These are phyloP conservation scores for Colletotrichum destructivum DNA, from an alignment of 2,329 filamentous ascomycete species.

Conservation along the genomic window DNA sequence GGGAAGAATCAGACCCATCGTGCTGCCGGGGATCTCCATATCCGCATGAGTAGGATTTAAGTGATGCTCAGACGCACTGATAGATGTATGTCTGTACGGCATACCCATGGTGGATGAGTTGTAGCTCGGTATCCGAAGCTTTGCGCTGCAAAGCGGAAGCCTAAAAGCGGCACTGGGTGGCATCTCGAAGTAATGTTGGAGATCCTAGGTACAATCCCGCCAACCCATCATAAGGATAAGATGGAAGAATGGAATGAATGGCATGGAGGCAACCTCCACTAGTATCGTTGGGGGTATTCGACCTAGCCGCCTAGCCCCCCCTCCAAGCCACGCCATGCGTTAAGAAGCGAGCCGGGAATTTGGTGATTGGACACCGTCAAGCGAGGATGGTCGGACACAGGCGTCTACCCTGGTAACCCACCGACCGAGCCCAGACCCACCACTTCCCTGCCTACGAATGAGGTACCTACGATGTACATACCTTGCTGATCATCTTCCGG, in stretches of 20 bases:
- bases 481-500: not conserved
- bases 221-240: too few species aligned
- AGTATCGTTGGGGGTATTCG: not conserved
- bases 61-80: not conserved
- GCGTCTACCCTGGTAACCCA: not conserved
- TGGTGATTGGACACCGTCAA: slow-evolving; percentile 54
- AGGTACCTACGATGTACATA: not conserved
- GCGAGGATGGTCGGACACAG: slow-evolving; percentile 46
- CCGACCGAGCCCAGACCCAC: not conserved
- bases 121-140: not conserved
- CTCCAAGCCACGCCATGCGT: slow-evolving; percentile 18
- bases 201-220: too few species aligned
- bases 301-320: too few species aligned
- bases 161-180: not conserved
- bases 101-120: not conserved
- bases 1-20: not conserved
- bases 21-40: slow-evolving; percentile 2
- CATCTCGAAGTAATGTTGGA: not conserved
- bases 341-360: slow-evolving; percentile 51
- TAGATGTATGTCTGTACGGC: too few species aligned
- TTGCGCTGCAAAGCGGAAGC: not conserved
- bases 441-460: not conserved
- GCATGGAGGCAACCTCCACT: not conserved
- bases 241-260: not conserved
- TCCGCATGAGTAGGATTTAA: not conserved